Conservation (phyloP, 1,284 basidiomycete species). For the Cutaneotrichosporon arboriforme region DNA sequence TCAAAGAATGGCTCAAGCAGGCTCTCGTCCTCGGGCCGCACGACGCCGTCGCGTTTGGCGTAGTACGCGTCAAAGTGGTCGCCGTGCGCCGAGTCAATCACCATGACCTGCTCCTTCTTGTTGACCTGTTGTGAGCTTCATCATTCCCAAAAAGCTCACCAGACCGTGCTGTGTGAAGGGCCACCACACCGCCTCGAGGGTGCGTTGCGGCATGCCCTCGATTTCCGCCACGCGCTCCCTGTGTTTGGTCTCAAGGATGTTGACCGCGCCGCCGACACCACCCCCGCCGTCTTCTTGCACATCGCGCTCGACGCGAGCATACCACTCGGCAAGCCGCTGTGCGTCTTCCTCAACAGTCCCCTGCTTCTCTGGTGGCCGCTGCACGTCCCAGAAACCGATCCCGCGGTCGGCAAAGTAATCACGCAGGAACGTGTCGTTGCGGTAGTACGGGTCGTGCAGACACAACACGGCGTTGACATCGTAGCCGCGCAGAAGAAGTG, state of each 20-base stretch:
- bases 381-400: slow-evolving; percentile 36
- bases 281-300: background rate
- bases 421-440: slow-evolving; percentile 75
- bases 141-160: slow-evolving; percentile 18
- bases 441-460: slow-evolving; percentile 80
- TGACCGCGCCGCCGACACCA: slow-evolving; percentile 55
- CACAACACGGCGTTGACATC: slow-evolving; percentile 80
- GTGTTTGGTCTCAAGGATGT: slow-evolving; percentile 64
- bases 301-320: slow-evolving; percentile 48
- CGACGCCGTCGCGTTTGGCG: slow-evolving; percentile 20
- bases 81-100: slow-evolving; percentile 83
- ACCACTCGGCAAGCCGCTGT: slow-evolving; percentile 63
- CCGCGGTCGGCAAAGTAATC: slow-evolving; percentile 68
- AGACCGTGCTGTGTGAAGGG: slow-evolving; percentile 88
- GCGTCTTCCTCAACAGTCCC: slow-evolving; percentile 59
- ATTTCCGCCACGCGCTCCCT: slow-evolving; percentile 61
- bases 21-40: slow-evolving; percentile 27
- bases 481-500: slow-evolving; percentile 82
- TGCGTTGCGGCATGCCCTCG: slow-evolving; percentile 69
- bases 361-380: slow-evolving; percentile 41
- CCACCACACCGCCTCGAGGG: slow-evolving; percentile 85
- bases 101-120: slow-evolving; percentile 66
- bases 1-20: slow-evolving; percentile 72
- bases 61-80: slow-evolving; percentile 76
- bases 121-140: slow-evolving; percentile 51